Base-by-base conservation (phyloP, 306 rosid species). In the Geum urbanum region DNA sequence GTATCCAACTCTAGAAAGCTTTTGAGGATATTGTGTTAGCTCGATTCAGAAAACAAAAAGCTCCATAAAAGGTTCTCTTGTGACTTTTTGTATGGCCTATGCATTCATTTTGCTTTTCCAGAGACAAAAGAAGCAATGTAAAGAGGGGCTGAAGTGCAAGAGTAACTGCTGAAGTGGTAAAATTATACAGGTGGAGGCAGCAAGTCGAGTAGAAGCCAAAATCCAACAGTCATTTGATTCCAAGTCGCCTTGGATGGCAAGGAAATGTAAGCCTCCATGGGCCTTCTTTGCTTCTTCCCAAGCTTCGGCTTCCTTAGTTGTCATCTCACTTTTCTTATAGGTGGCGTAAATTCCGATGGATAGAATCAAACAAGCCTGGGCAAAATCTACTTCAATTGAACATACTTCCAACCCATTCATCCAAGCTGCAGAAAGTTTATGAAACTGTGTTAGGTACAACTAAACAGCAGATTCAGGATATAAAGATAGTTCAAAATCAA, bases 221-320 rank as follows among this genome's bases (percentile, higher is more conserved):
- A 88, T 64, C 99, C 99, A 82, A 79, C 96, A 88, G 37, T 87
- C 87, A 81, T 94, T 96, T 7, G 96, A 87, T 47, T 91, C 89
- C 57, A 90, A 86, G 79, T 88, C 87, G 37, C 84, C 88, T 66
- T 94, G 97, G 76, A 94, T 83, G 77, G 99, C 99, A 61, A 94
- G 99, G 85, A 94, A 94, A 83, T 94, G 99, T 76, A 94, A 83
- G 40, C 99, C 99, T 54, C 97, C 95, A 27, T 83, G 80, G 74
- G 86, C 85, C 78, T 91, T 91, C 87, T 91, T 94, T 44, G 99
- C 95, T 63, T 88, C 92, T 83, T 94, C 99, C 97, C 99, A 94
- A 9, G 96, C 97, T 77, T 91, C 96, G 13, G 97, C 92, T 83
- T 94, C 99, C 20, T 54, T 82, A 11, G 86, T 87, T 65, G 99